These are phyloP conservation scores for Scedosporium apiospermum DNA, from an alignment of 2,329 filamentous ascomycete genomes.

Conservation along the genomic window DNA sequence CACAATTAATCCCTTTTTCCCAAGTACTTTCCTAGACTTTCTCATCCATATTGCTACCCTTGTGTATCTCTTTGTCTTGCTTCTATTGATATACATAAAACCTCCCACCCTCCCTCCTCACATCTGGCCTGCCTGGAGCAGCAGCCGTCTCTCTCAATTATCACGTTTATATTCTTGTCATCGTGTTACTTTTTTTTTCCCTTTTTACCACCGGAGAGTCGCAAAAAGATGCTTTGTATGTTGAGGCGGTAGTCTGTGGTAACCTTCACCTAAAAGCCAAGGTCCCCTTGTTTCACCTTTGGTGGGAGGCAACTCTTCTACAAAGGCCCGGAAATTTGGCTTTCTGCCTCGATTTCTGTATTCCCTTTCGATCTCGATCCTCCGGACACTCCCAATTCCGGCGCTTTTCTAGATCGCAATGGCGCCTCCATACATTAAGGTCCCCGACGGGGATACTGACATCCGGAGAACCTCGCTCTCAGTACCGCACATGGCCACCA, in stretches of 20 bases:
- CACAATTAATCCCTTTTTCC: neutral
- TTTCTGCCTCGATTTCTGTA: neutral
- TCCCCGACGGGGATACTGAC: constrained; percentile 31
- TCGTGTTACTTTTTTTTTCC: constrained; percentile 1
- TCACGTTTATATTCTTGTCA: neutral
- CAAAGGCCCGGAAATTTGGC: neutral
- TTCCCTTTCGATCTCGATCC: neutral
- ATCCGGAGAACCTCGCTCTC: constrained; percentile 20
- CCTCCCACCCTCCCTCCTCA: neutral
- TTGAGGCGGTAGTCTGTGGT: neutral
- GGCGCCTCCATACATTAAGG: constrained; percentile 40
- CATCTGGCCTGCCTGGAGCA: constrained; percentile 6
- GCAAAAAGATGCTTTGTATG: neutral
- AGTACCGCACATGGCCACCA: constrained; percentile 69
- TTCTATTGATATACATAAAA: constrained; percentile 3
- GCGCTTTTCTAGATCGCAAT: constrained; percentile 22
- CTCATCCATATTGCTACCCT: neutral
- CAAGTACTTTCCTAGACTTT: neutral
- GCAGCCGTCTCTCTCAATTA: neutral
- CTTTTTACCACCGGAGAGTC: neutral
- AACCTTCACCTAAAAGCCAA: neutral
- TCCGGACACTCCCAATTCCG: neutral
- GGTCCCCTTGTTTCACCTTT: neutral
- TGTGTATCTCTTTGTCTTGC: neutral
- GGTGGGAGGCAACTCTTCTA: neutral